A percentile compares a stretch with the other conserved stretches of the same genome.
These are phyloP conservation scores for Schwanniomyces polymorphus DNA, from an alignment of 805 yeast species.

Conservation along the genomic window DNA sequence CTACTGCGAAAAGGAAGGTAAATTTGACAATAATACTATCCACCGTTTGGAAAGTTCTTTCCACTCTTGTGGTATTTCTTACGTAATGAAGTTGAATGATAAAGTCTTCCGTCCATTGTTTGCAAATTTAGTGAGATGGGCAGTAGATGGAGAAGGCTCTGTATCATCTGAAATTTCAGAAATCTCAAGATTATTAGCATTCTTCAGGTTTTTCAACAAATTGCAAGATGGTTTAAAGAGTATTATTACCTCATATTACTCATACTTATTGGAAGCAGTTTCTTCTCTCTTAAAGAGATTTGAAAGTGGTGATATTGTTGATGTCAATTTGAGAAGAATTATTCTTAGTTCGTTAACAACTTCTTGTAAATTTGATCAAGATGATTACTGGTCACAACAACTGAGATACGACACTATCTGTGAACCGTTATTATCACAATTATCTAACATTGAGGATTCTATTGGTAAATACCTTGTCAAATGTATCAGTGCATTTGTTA, in stretches of 20 bases:
- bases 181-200: slow-evolving; percentile 63
- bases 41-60: slow-evolving; percentile 79
- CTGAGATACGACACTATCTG: slow-evolving; percentile 78
- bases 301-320: slow-evolving; percentile 37
- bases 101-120: slow-evolving; percentile 91
- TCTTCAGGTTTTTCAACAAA: slow-evolving; percentile 83
- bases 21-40: slow-evolving; percentile 69
- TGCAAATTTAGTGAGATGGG: slow-evolving; percentile 87
- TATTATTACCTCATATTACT: slow-evolving; percentile 83
- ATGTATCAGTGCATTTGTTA: slow-evolving; percentile 73
- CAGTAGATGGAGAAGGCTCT: slow-evolving; percentile 79
- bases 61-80: slow-evolving; percentile 68
- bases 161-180: slow-evolving; percentile 45
- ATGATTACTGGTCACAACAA: slow-evolving; percentile 91
- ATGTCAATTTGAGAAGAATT: slow-evolving; percentile 65
- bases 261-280: slow-evolving; percentile 80
- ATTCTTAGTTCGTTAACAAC: slow-evolving; percentile 70
- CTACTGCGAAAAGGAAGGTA: slow-evolving; percentile 29
- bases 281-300: slow-evolving; percentile 54
- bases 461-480: slow-evolving; percentile 82
- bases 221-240: slow-evolving; percentile 82
- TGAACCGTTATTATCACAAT: slow-evolving; percentile 62
- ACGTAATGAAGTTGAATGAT: slow-evolving; percentile 90
- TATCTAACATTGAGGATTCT: slow-evolving; percentile 64
- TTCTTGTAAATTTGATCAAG: slow-evolving; percentile 86